A percentile compares a stretch with the other conserved stretches of the same genome.
Conservation (phyloP, 768 basidiomycete genomes). For the Serendipita vermifera region DNA sequence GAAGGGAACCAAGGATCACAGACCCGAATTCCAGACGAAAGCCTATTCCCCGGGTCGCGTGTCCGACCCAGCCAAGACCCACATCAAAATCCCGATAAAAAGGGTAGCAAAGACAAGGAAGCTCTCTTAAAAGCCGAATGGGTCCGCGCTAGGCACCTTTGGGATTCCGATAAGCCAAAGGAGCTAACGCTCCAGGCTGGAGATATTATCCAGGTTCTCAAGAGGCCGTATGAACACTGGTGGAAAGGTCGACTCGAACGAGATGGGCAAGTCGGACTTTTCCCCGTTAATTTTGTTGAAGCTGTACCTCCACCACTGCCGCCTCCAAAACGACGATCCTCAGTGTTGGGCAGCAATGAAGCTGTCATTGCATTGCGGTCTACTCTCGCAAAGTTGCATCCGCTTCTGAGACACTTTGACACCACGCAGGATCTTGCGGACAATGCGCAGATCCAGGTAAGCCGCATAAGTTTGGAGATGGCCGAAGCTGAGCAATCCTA, state of each 20-base stretch:
- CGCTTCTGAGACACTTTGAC: background rate
- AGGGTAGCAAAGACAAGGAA: no score
- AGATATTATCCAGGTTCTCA: background rate
- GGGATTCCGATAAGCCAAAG: background rate
- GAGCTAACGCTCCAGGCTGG: background rate
- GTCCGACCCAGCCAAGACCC: no score
- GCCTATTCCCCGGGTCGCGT: no score
- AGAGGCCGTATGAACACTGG: background rate
- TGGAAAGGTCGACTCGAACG: background rate
- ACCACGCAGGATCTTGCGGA: background rate
- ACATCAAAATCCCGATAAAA: no score
- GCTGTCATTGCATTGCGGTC: background rate
- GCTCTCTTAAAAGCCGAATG: no score
- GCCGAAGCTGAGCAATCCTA: no score
- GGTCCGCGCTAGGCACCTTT: background rate
- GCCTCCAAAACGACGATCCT: background rate
- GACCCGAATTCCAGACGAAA: no score
- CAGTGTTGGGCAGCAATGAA: background rate
- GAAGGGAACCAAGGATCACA: no score
- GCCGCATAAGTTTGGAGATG: no score
- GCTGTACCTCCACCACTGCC: background rate
- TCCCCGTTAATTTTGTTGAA: background rate
- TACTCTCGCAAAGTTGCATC: background rate
- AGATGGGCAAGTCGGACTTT: background rate
- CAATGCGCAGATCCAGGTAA: background rate